Base-by-base conservation (phyloP, 129 eudicot genomes). In the Apium graveolens region DNA sequence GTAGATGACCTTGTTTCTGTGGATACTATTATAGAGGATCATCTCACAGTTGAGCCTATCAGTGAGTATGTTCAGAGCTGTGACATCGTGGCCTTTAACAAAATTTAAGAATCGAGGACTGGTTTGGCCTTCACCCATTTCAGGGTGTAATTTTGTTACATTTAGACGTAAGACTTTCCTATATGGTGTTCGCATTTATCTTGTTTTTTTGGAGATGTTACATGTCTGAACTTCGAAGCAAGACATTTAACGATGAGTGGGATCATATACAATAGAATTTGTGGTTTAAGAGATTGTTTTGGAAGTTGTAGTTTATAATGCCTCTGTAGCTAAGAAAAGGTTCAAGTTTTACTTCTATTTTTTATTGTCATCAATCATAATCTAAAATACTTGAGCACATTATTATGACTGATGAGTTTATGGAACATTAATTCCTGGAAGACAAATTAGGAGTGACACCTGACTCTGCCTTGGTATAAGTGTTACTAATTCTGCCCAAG, bases 51-150 rank as follows among this genome's bases (percentile, higher is more conserved):
- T 26, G 97, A 96, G 87, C 97, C 97, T 18, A 80, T 85, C 78
- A 96, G 85, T 45, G 99, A 96, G 43, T 88, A 88, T 20, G 93
- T 96, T 51, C 99, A 96, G 88, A 96, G 99, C 69, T 96, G 99
- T 79, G 97, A 96, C 80, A 96, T 96, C 74, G 97, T 89, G 76
- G 99, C 99, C 63, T 96, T 96, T 84, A 96, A 96, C 97, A 96
- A 96, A 84, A 96, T 96, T 16, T 66, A 31, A 66, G 72, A 31
- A 66, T 32, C 37, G 0, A 11, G 20, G 14, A 24, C 3, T 18
- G 65, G 65, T 55, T 55, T 24, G 34, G 45, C 34, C 48, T 37
- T 49, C 5, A 18, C 43, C 44, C 27, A 21, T 46, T 18, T 11
- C 41, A 10, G 66, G 63, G 45, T 48, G 31, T 76, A 76, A 76